Percentiles rank a stretch among this genome's conserved stretches.
Evolutionary conservation across 192 early-diverging fungal species (phyloP).

Genomic region (Linnemannia zychae): DNA sequence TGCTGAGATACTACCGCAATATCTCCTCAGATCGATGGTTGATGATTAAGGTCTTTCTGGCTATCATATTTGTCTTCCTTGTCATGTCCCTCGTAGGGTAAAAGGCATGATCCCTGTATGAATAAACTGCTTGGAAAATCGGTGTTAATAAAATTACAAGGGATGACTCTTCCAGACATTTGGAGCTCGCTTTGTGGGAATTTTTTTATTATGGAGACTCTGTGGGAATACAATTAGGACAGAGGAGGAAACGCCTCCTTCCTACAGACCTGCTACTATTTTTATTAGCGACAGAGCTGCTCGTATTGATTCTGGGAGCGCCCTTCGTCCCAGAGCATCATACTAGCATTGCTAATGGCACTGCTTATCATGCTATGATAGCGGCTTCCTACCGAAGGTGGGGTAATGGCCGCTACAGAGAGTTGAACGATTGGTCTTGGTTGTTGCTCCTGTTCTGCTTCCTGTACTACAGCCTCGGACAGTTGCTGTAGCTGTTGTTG

Average conservation of each 20-base stretch:
- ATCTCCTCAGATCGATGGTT: slow-evolving; percentile 95
- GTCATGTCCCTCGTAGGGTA: slow-evolving; percentile 44
- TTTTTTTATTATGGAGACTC: not conserved
- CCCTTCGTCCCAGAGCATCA: slow-evolving; percentile 53
- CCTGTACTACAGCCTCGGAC: not conserved
- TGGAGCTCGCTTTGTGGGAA: no score
- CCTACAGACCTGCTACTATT: not conserved
- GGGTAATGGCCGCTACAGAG: not conserved
- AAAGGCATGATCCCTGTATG: not conserved
- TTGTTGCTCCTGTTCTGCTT: not conserved
- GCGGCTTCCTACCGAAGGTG: slow-evolving; percentile 20
- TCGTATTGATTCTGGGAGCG: slow-evolving; percentile 31
- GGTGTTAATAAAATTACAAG: no score
- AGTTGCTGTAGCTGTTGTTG: slow-evolving; percentile 1
- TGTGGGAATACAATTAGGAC: not conserved
- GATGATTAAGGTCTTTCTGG: slow-evolving; percentile 95
- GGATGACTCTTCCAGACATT: no score
- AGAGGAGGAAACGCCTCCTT: not conserved
- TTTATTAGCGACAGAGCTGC: slow-evolving; percentile 33
- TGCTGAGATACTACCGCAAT: slow-evolving; percentile 91
- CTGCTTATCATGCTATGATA: slow-evolving; percentile 44
- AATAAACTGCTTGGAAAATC: not conserved
- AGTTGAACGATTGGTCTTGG: not conserved
- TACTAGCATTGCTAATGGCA: slow-evolving; percentile 50
- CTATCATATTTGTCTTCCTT: slow-evolving; percentile 79